Percentiles rank a stretch among this genome's conserved stretches.
Conservation (phyloP, 2,329 filamentous ascomycete genomes). For the Phialocephala sp. region DNA sequence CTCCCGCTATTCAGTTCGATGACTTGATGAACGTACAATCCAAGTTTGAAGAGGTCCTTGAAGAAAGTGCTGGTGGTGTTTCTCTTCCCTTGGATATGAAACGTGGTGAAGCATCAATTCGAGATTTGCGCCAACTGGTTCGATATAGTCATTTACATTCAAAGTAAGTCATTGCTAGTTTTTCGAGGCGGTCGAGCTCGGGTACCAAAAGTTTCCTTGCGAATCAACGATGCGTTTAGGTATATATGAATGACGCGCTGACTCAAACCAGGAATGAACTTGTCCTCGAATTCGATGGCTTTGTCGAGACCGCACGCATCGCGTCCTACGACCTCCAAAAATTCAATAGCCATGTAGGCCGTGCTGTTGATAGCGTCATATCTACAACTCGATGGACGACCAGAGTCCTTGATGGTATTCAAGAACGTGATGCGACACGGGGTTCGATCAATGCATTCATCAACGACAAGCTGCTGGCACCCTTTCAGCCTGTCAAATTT, state of each 20-base stretch:
- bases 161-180: constrained; percentile 39
- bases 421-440: constrained; percentile 36
- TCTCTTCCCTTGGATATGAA: constrained; percentile 81
- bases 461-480: constrained; percentile 55
- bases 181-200: not conserved
- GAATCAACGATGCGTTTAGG: not conserved
- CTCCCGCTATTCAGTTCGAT: constrained; percentile 64
- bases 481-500: constrained; percentile 66
- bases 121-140: constrained; percentile 76
- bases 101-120: constrained; percentile 73
- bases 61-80: constrained; percentile 68
- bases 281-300: constrained; percentile 76
- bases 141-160: constrained; percentile 71
- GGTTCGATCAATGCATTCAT: constrained; percentile 49
- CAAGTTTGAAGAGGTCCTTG: constrained; percentile 77
- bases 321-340: constrained; percentile 71
- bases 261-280: constrained; percentile 64
- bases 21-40: constrained; percentile 75
- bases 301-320: constrained; percentile 70
- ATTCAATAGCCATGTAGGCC: constrained; percentile 79
- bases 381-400: constrained; percentile 78
- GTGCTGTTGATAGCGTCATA: constrained; percentile 75
- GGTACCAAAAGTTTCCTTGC: not conserved
- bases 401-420: constrained; percentile 47
- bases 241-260: not conserved